Percentiles rank a stretch among this genome's conserved stretches.
Evolutionary conservation across 495 filamentous ascomycete species (phyloP).

Genomic region (Articulospora tetracladia): DNA sequence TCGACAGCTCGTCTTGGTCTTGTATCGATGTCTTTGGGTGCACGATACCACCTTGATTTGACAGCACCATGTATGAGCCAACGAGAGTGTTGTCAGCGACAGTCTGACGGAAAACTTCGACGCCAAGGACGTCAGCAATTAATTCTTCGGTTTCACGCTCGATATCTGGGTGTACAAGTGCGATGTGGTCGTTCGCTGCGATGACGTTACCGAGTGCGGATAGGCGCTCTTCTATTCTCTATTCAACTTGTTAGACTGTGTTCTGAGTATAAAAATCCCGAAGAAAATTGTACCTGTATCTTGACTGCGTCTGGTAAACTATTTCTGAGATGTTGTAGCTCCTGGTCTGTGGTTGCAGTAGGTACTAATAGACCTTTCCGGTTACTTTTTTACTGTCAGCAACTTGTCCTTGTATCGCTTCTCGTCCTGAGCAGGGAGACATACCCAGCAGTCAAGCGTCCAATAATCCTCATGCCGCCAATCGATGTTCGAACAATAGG

Average conservation of each 20-base stretch:
- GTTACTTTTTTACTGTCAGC: slow-evolving; percentile 56
- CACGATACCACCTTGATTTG: slow-evolving; percentile 94
- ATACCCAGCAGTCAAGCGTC: slow-evolving; percentile 91
- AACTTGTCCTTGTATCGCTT: background rate
- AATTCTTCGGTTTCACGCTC: slow-evolving; percentile 96
- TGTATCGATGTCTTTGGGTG: slow-evolving; percentile 95
- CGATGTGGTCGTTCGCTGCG: slow-evolving; percentile 93
- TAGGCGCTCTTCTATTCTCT: slow-evolving; percentile 93
- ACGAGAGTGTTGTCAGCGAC: slow-evolving; percentile 95
- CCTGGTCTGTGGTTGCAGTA: slow-evolving; percentile 94
- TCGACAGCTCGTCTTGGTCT: slow-evolving; percentile 95
- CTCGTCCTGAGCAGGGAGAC: slow-evolving; percentile 21
- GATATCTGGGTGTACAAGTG: slow-evolving; percentile 92
- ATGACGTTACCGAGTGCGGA: slow-evolving; percentile 97
- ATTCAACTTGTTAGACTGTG: slow-evolving; percentile 17
- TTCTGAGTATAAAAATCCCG: background rate
- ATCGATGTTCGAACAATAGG: slow-evolving; percentile 98
- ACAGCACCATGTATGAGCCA: slow-evolving; percentile 91
- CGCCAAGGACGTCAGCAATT: slow-evolving; percentile 92
- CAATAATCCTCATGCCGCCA: slow-evolving; percentile 91
- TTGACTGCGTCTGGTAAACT: slow-evolving; percentile 84
- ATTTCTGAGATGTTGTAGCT: slow-evolving; percentile 94
- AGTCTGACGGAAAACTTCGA: slow-evolving; percentile 98
- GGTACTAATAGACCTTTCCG: slow-evolving; percentile 94
- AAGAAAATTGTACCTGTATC: slow-evolving; percentile 48